A percentile compares a stretch with the other conserved stretches of the same genome.
These are phyloP conservation scores for Blastomyces gilchristii DNA, from an alignment of 2,329 filamentous ascomycete genomes.

Conservation along the genomic window DNA sequence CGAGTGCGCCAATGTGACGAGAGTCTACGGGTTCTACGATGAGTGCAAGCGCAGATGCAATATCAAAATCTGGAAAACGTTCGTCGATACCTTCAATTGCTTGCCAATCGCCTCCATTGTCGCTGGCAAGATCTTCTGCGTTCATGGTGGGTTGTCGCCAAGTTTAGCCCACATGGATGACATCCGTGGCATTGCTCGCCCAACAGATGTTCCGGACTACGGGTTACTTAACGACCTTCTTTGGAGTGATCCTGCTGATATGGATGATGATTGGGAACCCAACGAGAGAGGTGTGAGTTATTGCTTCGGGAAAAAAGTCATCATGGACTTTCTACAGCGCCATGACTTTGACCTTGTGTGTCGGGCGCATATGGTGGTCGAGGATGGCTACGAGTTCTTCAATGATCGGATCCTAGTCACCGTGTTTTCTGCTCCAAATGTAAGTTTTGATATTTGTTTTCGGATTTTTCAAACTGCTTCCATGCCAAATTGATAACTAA, in stretches of 20 bases:
- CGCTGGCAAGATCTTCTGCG: slow-evolving; percentile 93
- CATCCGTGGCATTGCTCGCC: slow-evolving; percentile 87
- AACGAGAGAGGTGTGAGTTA: slow-evolving; percentile 97
- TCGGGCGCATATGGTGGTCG: slow-evolving; percentile 96
- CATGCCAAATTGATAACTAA: slow-evolving; percentile 12
- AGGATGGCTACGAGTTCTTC: slow-evolving; percentile 98
- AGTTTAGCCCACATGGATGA: slow-evolving; percentile 95
- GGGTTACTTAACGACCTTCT: slow-evolving; percentile 88
- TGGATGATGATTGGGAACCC: slow-evolving; percentile 96
- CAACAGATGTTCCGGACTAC: slow-evolving; percentile 95
- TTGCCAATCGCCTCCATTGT: slow-evolving; percentile 94
- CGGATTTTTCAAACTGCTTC: slow-evolving; percentile 16
- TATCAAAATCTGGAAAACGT: slow-evolving; percentile 97
- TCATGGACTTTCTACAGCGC: slow-evolving; percentile 84
- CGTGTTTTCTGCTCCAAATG: slow-evolving; percentile 94
- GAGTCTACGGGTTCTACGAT: slow-evolving; percentile 96
- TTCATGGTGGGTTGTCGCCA: slow-evolving; percentile 88
- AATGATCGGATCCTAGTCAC: slow-evolving; percentile 90
- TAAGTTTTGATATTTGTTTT: slow-evolving; percentile 41
- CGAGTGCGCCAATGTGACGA: slow-evolving; percentile 90
- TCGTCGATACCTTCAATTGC: slow-evolving; percentile 92
- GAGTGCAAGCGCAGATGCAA: slow-evolving; percentile 95
- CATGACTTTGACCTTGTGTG: slow-evolving; percentile 98
- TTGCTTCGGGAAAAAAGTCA: slow-evolving; percentile 96
- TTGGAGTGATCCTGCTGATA: slow-evolving; percentile 96